These are phyloP conservation scores for Cenococcum geophilum DNA, from an alignment of 495 filamentous ascomycete genomes.

Conservation along the genomic window DNA sequence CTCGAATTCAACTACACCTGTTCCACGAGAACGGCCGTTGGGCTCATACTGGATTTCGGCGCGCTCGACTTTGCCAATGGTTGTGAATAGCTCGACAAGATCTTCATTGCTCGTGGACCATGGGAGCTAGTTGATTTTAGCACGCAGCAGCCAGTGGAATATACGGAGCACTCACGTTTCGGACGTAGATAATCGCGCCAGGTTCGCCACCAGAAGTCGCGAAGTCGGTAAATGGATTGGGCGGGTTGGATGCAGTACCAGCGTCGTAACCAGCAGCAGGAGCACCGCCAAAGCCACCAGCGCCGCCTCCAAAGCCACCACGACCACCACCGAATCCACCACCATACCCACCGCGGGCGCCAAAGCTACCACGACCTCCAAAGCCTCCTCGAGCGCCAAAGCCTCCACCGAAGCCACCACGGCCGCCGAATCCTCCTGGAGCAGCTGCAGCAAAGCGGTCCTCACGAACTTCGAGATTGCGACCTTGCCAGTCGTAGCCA, in stretches of 20 bases:
- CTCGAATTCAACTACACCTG: slow-evolving; percentile 92
- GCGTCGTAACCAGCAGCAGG: slow-evolving; percentile 38
- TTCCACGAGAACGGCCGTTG: slow-evolving; percentile 90
- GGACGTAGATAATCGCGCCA: slow-evolving; percentile 82
- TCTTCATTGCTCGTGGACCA: slow-evolving; percentile 99
- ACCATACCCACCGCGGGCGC: slow-evolving; percentile 38
- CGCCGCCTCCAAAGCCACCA: slow-evolving; percentile 42
- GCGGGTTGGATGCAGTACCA: slow-evolving; percentile 48
- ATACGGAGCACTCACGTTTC: slow-evolving; percentile 68
- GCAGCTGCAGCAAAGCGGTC: slow-evolving; percentile 78
- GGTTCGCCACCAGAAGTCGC: slow-evolving; percentile 83
- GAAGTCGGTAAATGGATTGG: slow-evolving; percentile 93
- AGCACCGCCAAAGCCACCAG: slow-evolving; percentile 36
- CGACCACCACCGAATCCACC: slow-evolving; percentile 27
- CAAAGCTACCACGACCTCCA: slow-evolving; percentile 44
- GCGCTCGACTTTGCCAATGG: slow-evolving; percentile 94
- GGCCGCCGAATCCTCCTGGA: slow-evolving; percentile 52
- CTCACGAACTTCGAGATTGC: slow-evolving; percentile 87
- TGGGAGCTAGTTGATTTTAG: slow-evolving; percentile 59
- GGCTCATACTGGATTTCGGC: slow-evolving; percentile 98
- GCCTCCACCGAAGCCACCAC: slow-evolving; percentile 42
- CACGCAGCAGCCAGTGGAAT: not conserved
- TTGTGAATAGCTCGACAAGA: slow-evolving; percentile 89
- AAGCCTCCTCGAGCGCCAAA: slow-evolving; percentile 45
- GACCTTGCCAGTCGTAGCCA: slow-evolving; percentile 97